Evolutionary conservation across 164 flowering plant genomes (phyloP), one percentile per base, ranked within the genome.

Genomic region (Dillenia suffruticosa): DNA sequence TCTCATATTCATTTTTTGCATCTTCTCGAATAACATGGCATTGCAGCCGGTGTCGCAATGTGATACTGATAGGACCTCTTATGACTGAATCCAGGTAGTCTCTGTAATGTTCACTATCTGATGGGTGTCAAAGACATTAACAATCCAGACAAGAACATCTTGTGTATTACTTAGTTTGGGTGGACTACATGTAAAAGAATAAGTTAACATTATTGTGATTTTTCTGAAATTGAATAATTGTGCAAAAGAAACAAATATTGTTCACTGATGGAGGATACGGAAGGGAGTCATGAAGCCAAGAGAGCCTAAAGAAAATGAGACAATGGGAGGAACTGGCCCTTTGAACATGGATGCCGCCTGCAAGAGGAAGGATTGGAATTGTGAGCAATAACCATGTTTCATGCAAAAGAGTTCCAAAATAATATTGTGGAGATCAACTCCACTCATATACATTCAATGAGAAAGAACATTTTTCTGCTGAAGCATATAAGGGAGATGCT

Each of bases 301-400:
- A 46, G 99, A 92, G 55, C 99, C 97, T 22, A 95, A 75, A 61
- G 97, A 86, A 77, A 95, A 89, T 48, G 99, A 87, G 14, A 95
- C 92, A 44, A 95, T 56, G 32, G 94, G 97, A 79, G 99, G 99
- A 72, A 95, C 96, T 40, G 99, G 91, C 19, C 99, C 99, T 77
- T 90, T 92, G 78, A 95, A 95, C 89, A 89, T 78, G n/a, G 97
- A 88, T 59, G 99, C 97, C 19, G 97, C 97, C 99, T 95, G 87
- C 72, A 84, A 61, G 65, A 24, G 63, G 9, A 63, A 63, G 47
- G 68, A 59, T 12, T 32, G 44, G 57, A 56, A 56, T 40, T 16
- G 22, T 49, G 64, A 68, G 57, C 54, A 24, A 16, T 40, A 54
- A 12, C 12, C 11, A 49, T 26, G 46, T n/a, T 45, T 17, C 60